These are phyloP conservation scores for Leccinum aurantiacum DNA, from an alignment of 768 basidiomycete genomes.

Conservation along the genomic window DNA sequence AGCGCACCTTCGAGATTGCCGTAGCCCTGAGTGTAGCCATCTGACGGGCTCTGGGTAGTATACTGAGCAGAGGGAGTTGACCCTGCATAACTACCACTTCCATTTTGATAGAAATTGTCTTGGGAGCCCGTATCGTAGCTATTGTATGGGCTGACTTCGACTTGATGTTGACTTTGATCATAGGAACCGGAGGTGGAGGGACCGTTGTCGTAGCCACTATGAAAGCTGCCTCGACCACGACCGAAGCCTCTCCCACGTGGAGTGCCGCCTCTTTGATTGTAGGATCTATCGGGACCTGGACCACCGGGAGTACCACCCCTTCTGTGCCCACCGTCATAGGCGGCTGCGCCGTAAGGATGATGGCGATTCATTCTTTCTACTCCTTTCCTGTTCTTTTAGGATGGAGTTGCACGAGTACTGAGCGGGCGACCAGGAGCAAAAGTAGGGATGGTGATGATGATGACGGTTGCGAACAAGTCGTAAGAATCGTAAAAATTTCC, in stretches of 20 bases:
- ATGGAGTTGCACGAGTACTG: slow-evolving; percentile 25
- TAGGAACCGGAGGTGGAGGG: slow-evolving; percentile 50
- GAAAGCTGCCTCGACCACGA: slow-evolving; percentile 55
- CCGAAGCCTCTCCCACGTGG: slow-evolving; percentile 48
- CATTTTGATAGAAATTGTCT: slow-evolving; percentile 72
- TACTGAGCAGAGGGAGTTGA: slow-evolving; percentile 54
- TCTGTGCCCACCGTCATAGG: slow-evolving; percentile 59
- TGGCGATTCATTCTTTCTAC: slow-evolving; percentile 72
- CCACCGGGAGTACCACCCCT: slow-evolving; percentile 67
- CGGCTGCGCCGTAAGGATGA: slow-evolving; percentile 72
- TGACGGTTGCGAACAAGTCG: slow-evolving; percentile 37
- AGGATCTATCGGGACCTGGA: slow-evolving; percentile 71
- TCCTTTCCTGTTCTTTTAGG: slow-evolving; percentile 28
- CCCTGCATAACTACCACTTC: slow-evolving; percentile 55
- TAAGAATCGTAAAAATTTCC: slow-evolving; percentile 35
- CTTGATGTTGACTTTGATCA: slow-evolving; percentile 65
- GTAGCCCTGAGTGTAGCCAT: slow-evolving; percentile 58
- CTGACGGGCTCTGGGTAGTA: slow-evolving; percentile 44
- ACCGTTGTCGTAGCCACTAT: slow-evolving; percentile 55
- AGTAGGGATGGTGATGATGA: slow-evolving; percentile 31
- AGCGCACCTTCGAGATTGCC: slow-evolving; percentile 85
- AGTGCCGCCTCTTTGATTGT: slow-evolving; percentile 60
- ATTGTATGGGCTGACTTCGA: slow-evolving; percentile 66
- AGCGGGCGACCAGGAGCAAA: slow-evolving; percentile 22
- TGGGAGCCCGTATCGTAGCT: slow-evolving; percentile 59